Evolutionary conservation across 1,284 basidiomycete species (phyloP).

Genomic region (Pulveroboletus sp.): DNA sequence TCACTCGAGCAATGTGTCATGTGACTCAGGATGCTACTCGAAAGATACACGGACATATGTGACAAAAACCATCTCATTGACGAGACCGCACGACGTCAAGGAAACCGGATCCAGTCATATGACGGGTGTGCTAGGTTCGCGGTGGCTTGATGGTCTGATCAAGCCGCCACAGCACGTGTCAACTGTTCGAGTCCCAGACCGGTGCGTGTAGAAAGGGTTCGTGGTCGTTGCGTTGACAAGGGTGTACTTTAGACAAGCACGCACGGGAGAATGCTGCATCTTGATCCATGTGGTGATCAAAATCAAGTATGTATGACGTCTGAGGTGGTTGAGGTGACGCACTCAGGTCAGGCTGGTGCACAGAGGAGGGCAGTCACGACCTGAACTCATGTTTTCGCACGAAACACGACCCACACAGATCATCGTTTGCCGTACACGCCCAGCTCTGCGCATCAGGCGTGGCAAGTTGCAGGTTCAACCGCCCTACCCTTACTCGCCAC

Average conservation of each 20-base stretch:
- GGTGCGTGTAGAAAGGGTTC: neutral
- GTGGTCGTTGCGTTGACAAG: neutral
- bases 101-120: constrained; percentile 62
- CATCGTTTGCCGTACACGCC: no score
- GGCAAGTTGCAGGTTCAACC: constrained; percentile 22
- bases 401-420: no score
- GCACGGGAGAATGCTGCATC: neutral
- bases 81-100: constrained; percentile 56
- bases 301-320: no score
- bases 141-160: constrained; percentile 40
- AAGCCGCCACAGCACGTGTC: constrained; percentile 42
- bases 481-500: constrained; percentile 25
- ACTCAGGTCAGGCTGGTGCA: no score
- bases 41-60: neutral
- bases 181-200: constrained; percentile 36
- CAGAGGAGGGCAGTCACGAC: no score
- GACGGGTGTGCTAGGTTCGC: constrained; percentile 55
- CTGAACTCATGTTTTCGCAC: no score
- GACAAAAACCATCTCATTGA: no score
- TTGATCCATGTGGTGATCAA: no score
- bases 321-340: no score
- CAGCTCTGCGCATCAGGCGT: no score
- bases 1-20: no score
- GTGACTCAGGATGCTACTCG: no score
- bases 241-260: neutral